Conservation (phyloP, 2,329 filamentous ascomycete genomes). For the Neonectria faginata region DNA sequence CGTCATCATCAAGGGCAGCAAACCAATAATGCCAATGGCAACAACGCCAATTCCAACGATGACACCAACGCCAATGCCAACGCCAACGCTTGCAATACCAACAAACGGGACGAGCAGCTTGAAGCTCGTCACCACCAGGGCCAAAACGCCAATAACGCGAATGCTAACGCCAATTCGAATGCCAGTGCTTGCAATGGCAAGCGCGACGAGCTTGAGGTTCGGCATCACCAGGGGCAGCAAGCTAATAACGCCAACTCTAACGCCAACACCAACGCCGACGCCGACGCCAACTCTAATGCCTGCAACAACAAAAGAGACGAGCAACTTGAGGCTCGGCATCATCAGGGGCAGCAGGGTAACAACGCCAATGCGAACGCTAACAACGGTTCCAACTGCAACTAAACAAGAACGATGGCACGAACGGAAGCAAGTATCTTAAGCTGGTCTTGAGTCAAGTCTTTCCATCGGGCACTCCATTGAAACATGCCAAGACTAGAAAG, state of each 20-base stretch:
- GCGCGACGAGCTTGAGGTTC: neutral
- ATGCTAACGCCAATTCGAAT: too few relatives aligned
- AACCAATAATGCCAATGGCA: neutral
- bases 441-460: neutral
- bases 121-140: too few relatives aligned
- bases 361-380: conserved; percentile 1
- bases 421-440: neutral
- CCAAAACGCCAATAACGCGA: too few relatives aligned
- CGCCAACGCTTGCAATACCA: too few relatives aligned
- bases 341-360: neutral
- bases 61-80: conserved; percentile 2
- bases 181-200: neutral
- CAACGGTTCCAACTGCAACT: conserved; percentile 11
- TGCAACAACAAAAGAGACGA: conserved; percentile 13
- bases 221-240: conserved; percentile 11
- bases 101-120: too few relatives aligned
- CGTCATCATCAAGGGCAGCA: conserved; percentile 8
- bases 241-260: neutral
- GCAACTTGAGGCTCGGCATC: conserved; percentile 4
- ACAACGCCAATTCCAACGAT: conserved; percentile 1
- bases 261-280: neutral
- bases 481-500: neutral
- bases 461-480: neutral
- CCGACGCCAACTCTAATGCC: neutral
- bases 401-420: neutral